Base-by-base conservation (phyloP, 192 early-diverging fungal species). In the Dissophora globulifera region DNA sequence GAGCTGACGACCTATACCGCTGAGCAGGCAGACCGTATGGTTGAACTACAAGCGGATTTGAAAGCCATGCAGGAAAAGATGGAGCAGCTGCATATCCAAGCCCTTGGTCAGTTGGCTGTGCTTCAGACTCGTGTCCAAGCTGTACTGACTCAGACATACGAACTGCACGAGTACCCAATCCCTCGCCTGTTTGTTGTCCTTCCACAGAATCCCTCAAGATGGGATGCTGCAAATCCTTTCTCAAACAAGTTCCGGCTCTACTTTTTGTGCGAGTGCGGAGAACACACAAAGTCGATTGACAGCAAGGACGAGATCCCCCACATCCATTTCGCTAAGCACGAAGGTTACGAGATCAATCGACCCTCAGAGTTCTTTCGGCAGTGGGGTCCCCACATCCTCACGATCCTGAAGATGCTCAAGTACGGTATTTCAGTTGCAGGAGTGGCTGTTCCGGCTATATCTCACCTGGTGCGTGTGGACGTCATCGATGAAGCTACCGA, bases 211-310 rank as follows among this genome's bases (percentile, higher is more conserved):
- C 5, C 22, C n/a, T 32, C 51, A 32, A 5, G 8, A 33, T 46
- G 43, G 15, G 27, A 47, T 4, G 11, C 42, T 11, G 19, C 16
- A n/a, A 17, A 45, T 45, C 17, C 30, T 17, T 13, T 62, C 13
- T 22, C 32, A 17, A 50, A 62, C 22, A 49, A 62, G 30, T 69
- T 60, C n/a, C 67, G 57, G 19, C 29, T 69, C 23, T 69, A 54
- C 31, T 69, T 59, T 40, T 41, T 69, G 40, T 69, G 67, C 23
- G 67, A 69, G 50, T 69, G 67, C 40, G 67, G 66, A 3, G 52
- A 58, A 12, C 55, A 67, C 29, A 67, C 65, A 32, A 1, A 31
- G 5, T n/a, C 25, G 23, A n/a, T 5, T n/a, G 15, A 29, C 54
- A 56, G 38, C 47, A 67, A 43, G 19, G 20, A 40, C 38, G 13